A percentile compares a stretch with the other conserved stretches of the same genome.
Evolutionary conservation across 768 basidiomycete genomes (phyloP).

Genomic region (Galerina marginata): DNA sequence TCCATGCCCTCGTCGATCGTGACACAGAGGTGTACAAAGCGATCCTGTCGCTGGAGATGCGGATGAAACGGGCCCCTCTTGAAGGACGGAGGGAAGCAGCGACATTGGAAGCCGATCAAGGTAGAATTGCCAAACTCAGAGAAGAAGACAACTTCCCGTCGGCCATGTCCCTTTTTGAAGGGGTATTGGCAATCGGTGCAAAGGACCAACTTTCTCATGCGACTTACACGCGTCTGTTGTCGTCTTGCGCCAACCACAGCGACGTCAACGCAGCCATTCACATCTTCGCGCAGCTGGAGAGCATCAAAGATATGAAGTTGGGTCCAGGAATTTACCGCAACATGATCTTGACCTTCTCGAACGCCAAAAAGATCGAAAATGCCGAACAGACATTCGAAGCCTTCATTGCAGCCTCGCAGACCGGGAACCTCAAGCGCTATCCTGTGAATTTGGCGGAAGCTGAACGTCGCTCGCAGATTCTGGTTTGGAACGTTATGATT

Average conservation of each 20-base stretch:
- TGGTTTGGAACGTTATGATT: conserved; percentile 80
- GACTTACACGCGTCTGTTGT: conserved; percentile 62
- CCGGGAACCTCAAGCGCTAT: conserved; percentile 42
- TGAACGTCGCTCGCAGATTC: conserved; percentile 42
- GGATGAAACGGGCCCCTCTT: conserved; percentile 41
- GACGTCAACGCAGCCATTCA: conserved; percentile 66
- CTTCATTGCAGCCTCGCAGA: conserved; percentile 50
- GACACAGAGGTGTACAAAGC: conserved; percentile 65
- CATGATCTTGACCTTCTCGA: conserved; percentile 65
- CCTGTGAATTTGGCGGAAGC: conserved; percentile 12
- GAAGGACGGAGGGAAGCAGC: conserved; percentile 27
- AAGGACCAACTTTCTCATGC: conserved; percentile 35
- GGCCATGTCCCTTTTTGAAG: conserved; percentile 76
- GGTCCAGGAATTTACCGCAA: conserved; percentile 46
- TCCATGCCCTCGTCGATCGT: conserved; percentile 66
- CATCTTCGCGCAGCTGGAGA: conserved; percentile 68
- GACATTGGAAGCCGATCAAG: conserved; percentile 34
- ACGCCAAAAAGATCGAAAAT: conserved; percentile 49
- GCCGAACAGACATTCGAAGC: conserved; percentile 67
- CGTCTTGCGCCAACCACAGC: conserved; percentile 61
- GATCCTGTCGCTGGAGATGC: conserved; percentile 47
- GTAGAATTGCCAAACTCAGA: conserved; percentile 48
- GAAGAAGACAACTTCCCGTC: conserved; percentile 73
- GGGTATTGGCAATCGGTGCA: conserved; percentile 47
- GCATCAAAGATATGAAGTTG: conserved; percentile 33